Percentiles rank a stretch among this genome's conserved stretches.
Conservation (phyloP, 805 yeast genomes). For the Cyberlindnera maritima region DNA sequence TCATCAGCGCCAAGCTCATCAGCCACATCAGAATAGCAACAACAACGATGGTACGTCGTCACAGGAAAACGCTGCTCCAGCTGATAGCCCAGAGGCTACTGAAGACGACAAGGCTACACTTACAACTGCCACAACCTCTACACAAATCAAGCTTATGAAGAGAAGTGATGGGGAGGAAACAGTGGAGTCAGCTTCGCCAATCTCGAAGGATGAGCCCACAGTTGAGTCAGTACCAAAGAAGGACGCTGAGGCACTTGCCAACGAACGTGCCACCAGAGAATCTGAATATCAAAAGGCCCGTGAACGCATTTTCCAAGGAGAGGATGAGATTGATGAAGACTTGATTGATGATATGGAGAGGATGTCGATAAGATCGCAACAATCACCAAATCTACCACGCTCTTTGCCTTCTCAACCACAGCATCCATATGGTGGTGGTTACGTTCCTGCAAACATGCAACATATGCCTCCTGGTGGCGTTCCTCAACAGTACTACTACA, state of each 20-base stretch:
- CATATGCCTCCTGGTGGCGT: not conserved
- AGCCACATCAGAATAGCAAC: too few species aligned
- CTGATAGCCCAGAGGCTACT: not conserved
- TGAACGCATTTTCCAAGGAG: constrained; percentile 35
- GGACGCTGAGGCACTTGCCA: constrained; percentile 26
- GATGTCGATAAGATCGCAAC: not conserved
- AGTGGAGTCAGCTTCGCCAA: not conserved
- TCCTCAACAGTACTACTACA: constrained; percentile 7
- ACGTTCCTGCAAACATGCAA: not conserved
- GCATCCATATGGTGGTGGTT: not conserved
- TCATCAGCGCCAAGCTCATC: constrained; percentile 2
- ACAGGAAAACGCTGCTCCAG: not conserved
- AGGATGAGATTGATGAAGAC: constrained; percentile 28
- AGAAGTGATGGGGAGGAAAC: constrained; percentile 11
- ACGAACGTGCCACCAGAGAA: constrained; percentile 40
- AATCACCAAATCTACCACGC: not conserved
- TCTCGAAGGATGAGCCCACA: too few species aligned
- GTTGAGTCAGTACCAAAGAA: not conserved
- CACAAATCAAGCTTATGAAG: constrained; percentile 27
- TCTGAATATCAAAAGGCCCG: constrained; percentile 40
- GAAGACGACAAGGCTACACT: not conserved
- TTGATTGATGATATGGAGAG: constrained; percentile 8
- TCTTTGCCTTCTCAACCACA: constrained; percentile 3
- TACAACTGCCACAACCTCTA: not conserved
- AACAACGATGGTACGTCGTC: too few species aligned